Base-by-base conservation (phyloP, 495 filamentous ascomycete genomes). In the Tricharina praecox region DNA sequence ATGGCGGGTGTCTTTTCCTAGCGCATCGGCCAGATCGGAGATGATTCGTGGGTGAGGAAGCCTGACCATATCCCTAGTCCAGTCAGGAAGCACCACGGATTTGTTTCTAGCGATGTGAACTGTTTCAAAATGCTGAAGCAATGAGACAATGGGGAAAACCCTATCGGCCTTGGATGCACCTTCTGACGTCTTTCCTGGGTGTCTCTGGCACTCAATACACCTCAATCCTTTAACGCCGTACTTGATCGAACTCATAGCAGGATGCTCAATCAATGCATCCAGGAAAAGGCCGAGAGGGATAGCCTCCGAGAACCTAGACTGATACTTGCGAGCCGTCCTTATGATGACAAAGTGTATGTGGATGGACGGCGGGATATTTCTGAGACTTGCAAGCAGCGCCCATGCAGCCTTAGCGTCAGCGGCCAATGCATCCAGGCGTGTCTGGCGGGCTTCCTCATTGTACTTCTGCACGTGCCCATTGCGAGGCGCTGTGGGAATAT, bases 1-100 rank as follows among this genome's bases (percentile, higher is more conserved):
- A 4, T 55, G 55, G 4, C 71, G 62, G 49, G 69, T 67, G 56
- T 79, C 68, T 69, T 80, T 71, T 40, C 70, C 70, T 28, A 63
- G 60, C 7, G 68, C 60, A 46, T 65, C 55, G 5, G 66, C 55
- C 13, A 80, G 57, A 7, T 64, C 64, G 8, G 64, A 59, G 33
- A 83, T 63, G 7, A 67, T 48, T 10, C 64, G 53, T 15, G 64
- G 47, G 51, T 76, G 72, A 1, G 79, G 76, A 20, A 81, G 67
- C 50, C 79, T 67, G 43, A 86, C 72, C 81, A 86, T 84, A 47
- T 84, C 69, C 36, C 63, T 60, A 41, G 67, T 70, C 81, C 81
- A 86, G 60, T 84, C 71, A 43, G 56, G 55, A 48, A 54, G 64
- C 52, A 57, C 60, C 32, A 63, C 55, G 48, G 50, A 48, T 53